These are phyloP conservation scores for Arthrocladium fulminans DNA, from an alignment of 2,329 filamentous ascomycete species.

Conservation along the genomic window DNA sequence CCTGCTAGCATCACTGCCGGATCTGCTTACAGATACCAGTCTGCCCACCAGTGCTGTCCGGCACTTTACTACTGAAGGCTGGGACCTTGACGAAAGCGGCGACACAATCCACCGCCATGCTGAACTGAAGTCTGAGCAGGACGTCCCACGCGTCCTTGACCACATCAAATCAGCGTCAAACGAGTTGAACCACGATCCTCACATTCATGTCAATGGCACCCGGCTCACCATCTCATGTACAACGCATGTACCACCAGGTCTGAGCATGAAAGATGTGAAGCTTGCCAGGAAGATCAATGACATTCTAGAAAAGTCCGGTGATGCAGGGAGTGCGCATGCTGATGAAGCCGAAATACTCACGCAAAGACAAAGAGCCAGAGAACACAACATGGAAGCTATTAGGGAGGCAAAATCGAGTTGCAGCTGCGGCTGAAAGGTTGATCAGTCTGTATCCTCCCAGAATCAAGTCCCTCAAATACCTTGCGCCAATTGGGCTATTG, in stretches of 20 bases:
- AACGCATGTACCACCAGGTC: slow-evolving; percentile 20
- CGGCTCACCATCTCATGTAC: slow-evolving; percentile 21
- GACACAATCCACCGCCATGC: slow-evolving; percentile 20
- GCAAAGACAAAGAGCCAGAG: slow-evolving; percentile 6
- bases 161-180: slow-evolving; percentile 15
- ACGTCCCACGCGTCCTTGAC: slow-evolving; percentile 8
- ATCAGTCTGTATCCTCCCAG: not conserved
- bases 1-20: not conserved
- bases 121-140: slow-evolving; percentile 8
- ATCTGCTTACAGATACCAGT: not conserved
- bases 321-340: not conserved
- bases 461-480: not conserved
- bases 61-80: slow-evolving; percentile 1
- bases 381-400: slow-evolving; percentile 6
- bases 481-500: too few relatives aligned
- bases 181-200: slow-evolving; percentile 20
- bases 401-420: slow-evolving; percentile 2
- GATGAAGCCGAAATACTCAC: slow-evolving; percentile 1
- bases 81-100: slow-evolving; percentile 19
- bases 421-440: not conserved
- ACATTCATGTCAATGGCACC: slow-evolving; percentile 12
- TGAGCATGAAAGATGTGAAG: slow-evolving; percentile 19
- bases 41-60: not conserved
- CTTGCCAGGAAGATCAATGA: slow-evolving; percentile 16
- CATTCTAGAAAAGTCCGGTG: not conserved